Base-by-base conservation (phyloP, 2,329 filamentous ascomycete genomes). In the Ambrosiella cleistominuta region DNA sequence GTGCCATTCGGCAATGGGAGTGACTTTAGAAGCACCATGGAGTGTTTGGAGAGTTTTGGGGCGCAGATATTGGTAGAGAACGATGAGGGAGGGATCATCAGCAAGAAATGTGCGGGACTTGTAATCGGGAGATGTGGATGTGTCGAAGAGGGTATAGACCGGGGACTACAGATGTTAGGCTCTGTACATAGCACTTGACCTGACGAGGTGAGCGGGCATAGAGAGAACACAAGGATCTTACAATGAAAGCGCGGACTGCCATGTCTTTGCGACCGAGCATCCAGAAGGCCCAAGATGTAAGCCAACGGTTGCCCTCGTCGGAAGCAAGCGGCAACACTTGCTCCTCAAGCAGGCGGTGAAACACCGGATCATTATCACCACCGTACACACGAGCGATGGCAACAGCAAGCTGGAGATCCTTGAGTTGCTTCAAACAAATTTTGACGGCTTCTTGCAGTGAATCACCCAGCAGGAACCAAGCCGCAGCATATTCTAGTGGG, bases 241-340 rank as follows among this genome's bases (percentile, higher is more conserved):
- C 85, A 64, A 95, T 85, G 2, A 98, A 74, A 6, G 85, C 82
- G 56, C 87, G 81, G 6, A 96, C 88, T 5, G 91, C 86, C 75
- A 89, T 86, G 63, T 94, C 86, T 61, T 83, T 81, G 62, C 86
- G 79, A 42, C 82, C 82, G 4, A 97, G 75, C 77, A 95, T 87
- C 85, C 88, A 95, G 67, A 95, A 95, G 1, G 88, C 87, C 93
- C 93, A 98, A 0, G 86, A 93, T 9, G 90, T 87, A 60, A 95
- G 79, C 91, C 93, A 98, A 59, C 91, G 79, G 66, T 98, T 91
- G 1, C 88, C 88, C 62, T 91, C 83, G 45, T 82, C 77, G 0
- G 86, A 82, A 15, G 93, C 93, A 62, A 86, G 71, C 0, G 82
- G 79, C 0, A 97, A 74, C 1, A 97, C 80, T 61, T 85, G 86